A percentile compares a stretch with the other conserved stretches of the same genome.
Conservation (phyloP, 768 basidiomycete species). For the Multifurca ochricompacta region DNA sequence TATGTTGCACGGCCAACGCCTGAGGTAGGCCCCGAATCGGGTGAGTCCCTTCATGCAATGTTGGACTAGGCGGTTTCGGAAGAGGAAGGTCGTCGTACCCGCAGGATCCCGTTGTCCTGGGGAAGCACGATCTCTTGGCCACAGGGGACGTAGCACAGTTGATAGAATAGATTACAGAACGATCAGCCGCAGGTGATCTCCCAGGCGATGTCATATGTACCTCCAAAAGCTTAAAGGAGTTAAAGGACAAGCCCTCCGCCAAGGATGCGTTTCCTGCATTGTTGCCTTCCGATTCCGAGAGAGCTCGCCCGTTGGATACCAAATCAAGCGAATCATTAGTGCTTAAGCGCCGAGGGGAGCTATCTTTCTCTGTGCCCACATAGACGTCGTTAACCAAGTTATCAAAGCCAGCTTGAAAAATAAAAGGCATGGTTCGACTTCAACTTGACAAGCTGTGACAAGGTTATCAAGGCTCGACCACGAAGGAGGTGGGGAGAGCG, state of each 20-base stretch:
- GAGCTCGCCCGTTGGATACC: neutral
- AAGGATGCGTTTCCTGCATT: neutral
- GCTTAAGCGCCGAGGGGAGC: neutral
- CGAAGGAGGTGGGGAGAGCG: conserved; percentile 16
- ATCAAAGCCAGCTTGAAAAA: conserved; percentile 10
- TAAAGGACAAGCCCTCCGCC: neutral
- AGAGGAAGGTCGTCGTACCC: neutral
- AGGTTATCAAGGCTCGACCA: conserved; percentile 13
- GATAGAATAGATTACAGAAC: neutral
- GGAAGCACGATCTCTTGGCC: neutral
- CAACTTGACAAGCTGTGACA: conserved; percentile 7
- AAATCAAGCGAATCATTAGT: neutral
- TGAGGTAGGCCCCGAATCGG: neutral
- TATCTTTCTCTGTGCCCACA: neutral
- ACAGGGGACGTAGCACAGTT: too few species aligned
- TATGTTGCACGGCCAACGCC: neutral
- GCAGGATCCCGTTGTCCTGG: neutral
- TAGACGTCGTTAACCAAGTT: neutral
- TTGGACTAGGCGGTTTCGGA: neutral
- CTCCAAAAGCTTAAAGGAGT: neutral
- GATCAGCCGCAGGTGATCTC: neutral
- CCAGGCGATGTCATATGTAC: neutral
- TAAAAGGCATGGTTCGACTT: conserved; percentile 20
- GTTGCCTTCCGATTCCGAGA: neutral
- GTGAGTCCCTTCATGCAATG: neutral